Percentiles rank a stretch among this genome's conserved stretches.
These are phyloP conservation scores for Solanum ossicruentum DNA, from an alignment of 257 asterid species.

Conservation along the genomic window DNA sequence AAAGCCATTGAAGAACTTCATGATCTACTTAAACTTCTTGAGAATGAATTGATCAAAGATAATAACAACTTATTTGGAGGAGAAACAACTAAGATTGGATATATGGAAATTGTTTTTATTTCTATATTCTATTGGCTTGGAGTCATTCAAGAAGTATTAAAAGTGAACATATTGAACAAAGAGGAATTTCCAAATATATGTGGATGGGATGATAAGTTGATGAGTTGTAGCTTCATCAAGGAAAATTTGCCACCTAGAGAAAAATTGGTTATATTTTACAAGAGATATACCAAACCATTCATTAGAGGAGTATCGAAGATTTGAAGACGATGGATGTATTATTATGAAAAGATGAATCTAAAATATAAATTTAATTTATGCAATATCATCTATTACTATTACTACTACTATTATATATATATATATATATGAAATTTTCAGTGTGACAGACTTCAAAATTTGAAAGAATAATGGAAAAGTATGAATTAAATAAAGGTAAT, in stretches of 20 bases:
- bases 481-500: too few relatives aligned
- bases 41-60: background rate
- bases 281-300: background rate
- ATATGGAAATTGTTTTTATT: background rate
- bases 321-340: too few relatives aligned
- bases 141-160: background rate
- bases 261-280: background rate
- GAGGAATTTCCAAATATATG: conserved; percentile 1
- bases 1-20: background rate
- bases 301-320: too few relatives aligned
- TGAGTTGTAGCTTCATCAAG: background rate
- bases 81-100: background rate
- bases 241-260: background rate
- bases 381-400: too few relatives aligned
- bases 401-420: too few relatives aligned
- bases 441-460: too few relatives aligned
- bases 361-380: too few relatives aligned
- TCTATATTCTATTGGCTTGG: background rate
- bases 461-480: too few relatives aligned
- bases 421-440: too few relatives aligned
- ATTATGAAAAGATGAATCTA: too few relatives aligned
- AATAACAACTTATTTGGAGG: background rate
- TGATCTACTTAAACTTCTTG: background rate
- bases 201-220: background rate
- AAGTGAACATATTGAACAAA: background rate